phyloP scores from a whole-genome alignment of 2,329 filamentous ascomycete species.

The Sporothrix protearum region DNA sequence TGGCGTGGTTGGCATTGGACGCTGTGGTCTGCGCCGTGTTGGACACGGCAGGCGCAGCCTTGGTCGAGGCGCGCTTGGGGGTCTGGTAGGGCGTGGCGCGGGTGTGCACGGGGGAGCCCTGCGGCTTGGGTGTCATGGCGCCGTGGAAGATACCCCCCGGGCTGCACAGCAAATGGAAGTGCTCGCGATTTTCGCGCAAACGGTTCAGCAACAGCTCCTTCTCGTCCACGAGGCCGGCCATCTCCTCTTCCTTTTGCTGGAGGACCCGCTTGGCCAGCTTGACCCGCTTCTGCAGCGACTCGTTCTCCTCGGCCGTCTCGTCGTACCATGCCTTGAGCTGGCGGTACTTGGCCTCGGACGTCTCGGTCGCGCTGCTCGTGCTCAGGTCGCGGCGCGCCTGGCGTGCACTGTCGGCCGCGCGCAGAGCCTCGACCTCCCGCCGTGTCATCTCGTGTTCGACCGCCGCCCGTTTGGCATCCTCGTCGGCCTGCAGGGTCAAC shows the following conservation, averaged over 20 bases:
- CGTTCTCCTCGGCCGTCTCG: conserved; percentile 63
- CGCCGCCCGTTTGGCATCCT: conserved; percentile 78
- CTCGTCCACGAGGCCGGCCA: conserved; percentile 67
- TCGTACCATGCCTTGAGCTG: conserved; percentile 66
- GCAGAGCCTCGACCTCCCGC: conserved; percentile 79
- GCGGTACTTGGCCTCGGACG: conserved; percentile 52
- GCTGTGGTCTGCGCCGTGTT: not conserved
- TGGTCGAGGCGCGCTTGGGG: conserved; percentile 38
- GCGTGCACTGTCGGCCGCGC: conserved; percentile 66
- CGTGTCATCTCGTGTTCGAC: conserved; percentile 92
- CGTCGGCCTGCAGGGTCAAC: conserved; percentile 76
- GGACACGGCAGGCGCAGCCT: not conserved
- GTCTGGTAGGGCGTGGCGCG: conserved; percentile 52
- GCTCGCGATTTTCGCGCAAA: conserved; percentile 85
- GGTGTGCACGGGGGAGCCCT: conserved; percentile 45
- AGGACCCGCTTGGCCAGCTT: conserved; percentile 74
- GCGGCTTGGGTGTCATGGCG: conserved; percentile 54
- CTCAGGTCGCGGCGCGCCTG: conserved; percentile 56
- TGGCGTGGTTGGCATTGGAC: too few species aligned
- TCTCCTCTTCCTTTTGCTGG: conserved; percentile 71
- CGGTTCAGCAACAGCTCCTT: conserved; percentile 73
- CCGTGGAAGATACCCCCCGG: conserved; percentile 66
- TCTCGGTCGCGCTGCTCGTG: conserved; percentile 42
- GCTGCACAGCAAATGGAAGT: conserved; percentile 74
- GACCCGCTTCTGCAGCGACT: conserved; percentile 60